These are phyloP conservation scores for Ramaria rubella DNA, from an alignment of 768 basidiomycete genomes.

Conservation along the genomic window DNA sequence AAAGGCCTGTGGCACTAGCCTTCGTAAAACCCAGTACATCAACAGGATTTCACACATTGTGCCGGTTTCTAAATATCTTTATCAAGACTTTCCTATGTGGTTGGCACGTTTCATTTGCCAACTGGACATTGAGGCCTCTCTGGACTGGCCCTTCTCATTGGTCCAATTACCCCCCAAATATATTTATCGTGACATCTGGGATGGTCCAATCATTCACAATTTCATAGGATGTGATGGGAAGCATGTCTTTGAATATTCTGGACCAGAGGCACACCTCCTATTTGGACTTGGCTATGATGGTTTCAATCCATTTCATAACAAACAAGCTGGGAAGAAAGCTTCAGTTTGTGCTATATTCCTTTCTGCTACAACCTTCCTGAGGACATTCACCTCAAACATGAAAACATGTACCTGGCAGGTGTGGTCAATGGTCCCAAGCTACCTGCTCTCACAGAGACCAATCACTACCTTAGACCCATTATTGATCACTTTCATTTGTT, in stretches of 20 bases:
- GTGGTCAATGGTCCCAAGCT: conserved; percentile 37
- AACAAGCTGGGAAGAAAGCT: conserved; percentile 19
- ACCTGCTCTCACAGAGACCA: conserved; percentile 28
- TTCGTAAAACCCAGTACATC: neutral
- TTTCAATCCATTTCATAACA: conserved; percentile 31
- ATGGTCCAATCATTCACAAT: neutral
- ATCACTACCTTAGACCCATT: conserved; percentile 34
- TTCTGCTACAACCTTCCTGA: conserved; percentile 33
- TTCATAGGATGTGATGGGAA: conserved; percentile 14
- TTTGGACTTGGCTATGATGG: conserved; percentile 30
- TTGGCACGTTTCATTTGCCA: neutral
- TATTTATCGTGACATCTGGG: neutral
- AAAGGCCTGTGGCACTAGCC: neutral
- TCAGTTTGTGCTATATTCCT: conserved; percentile 28
- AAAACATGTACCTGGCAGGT: conserved; percentile 38
- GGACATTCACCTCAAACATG: conserved; percentile 15
- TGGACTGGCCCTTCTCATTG: neutral
- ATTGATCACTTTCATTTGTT: conserved; percentile 30
- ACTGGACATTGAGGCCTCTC: neutral
- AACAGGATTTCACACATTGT: neutral
- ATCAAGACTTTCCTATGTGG: neutral
- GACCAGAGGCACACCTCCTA: conserved; percentile 22
- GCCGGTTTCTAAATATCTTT: neutral
- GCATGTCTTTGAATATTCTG: conserved; percentile 16
- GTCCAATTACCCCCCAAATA: neutral